A percentile compares a stretch with the other conserved stretches of the same genome.
Conservation (phyloP, 73 alveolate species). For the Stentor roeselii region DNA sequence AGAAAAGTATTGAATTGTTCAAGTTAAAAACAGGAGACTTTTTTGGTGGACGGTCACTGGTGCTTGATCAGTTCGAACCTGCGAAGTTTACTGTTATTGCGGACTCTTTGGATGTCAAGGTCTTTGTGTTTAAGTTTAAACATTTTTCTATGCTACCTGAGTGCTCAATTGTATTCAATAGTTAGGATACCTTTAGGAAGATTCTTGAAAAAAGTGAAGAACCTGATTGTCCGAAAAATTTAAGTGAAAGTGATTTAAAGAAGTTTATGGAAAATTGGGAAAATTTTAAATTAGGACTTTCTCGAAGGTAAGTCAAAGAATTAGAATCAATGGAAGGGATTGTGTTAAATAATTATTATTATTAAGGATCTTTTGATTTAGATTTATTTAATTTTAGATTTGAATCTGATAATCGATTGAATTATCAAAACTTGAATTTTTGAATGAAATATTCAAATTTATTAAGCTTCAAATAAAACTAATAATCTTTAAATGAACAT, state of each 20-base stretch:
- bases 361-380: no score
- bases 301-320: not conserved
- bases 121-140: not conserved
- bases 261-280: not conserved
- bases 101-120: conserved; percentile 11
- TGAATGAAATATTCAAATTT: no score
- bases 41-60: not conserved
- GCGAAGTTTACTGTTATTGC: conserved; percentile 27
- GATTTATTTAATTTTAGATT: no score
- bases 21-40: conserved; percentile 1
- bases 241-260: not conserved
- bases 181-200: not conserved
- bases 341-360: no score
- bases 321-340: no score
- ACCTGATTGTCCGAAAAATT: conserved; percentile 21
- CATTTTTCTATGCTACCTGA: not conserved
- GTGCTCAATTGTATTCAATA: not conserved
- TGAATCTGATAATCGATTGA: no score
- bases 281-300: not conserved
- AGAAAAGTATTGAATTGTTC: not conserved
- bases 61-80: not conserved
- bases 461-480: no score
- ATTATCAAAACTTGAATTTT: no score
- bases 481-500: not conserved
- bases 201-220: not conserved